These are phyloP conservation scores for Cladosporium colombiae DNA, from an alignment of 2,329 filamentous ascomycete genomes.

Conservation along the genomic window DNA sequence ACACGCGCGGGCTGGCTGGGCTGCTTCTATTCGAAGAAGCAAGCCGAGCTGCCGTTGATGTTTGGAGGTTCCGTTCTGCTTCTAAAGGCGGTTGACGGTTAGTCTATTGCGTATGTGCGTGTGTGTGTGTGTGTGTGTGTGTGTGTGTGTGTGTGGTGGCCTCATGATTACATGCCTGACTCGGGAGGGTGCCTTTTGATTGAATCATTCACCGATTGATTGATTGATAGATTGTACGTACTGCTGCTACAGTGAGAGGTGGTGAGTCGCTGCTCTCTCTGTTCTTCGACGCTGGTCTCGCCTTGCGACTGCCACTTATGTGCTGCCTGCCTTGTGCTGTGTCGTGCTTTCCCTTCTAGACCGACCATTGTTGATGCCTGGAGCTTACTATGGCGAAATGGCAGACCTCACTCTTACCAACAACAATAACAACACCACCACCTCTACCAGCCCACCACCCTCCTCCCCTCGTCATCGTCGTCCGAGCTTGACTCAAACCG, in stretches of 20 bases:
- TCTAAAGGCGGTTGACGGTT: not conserved
- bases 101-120: not conserved
- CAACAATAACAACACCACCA: not conserved
- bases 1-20: not conserved
- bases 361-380: not conserved
- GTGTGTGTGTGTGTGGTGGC: not conserved
- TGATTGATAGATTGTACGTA: not conserved
- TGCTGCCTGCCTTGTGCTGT: not conserved
- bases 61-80: not conserved
- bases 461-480: not conserved
- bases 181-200: not conserved
- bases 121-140: not conserved
- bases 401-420: slow-evolving; percentile 12
- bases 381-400: slow-evolving; percentile 9
- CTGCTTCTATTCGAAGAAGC: not conserved
- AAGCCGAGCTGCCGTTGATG: not conserved
- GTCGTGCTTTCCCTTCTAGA: not conserved
- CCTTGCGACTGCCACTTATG: not conserved
- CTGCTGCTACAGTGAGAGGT: not conserved
- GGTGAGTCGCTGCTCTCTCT: not conserved
- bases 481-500: not conserved
- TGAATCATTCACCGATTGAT: not conserved
- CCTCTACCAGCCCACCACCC: not conserved
- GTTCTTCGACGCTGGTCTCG: not conserved
- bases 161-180: not conserved